phyloP scores from a whole-genome alignment of 1,284 basidiomycete genomes.

The Rhizoctonia solani region DNA sequence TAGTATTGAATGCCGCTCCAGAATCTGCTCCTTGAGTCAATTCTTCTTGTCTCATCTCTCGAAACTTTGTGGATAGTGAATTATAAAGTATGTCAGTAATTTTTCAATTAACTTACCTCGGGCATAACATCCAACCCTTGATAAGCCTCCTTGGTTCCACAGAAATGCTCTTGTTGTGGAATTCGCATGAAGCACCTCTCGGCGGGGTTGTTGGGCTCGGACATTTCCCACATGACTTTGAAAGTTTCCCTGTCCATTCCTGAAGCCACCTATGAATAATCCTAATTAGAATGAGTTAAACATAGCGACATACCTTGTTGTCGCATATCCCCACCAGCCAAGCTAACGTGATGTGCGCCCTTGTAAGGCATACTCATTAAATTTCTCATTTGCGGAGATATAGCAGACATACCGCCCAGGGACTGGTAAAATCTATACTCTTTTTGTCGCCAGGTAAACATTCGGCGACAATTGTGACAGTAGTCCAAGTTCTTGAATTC shows the following conservation, averaged over 20 bases:
- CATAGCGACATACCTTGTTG: conserved; percentile 55
- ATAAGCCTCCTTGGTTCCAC: conserved; percentile 47
- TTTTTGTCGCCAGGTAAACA: conserved; percentile 67
- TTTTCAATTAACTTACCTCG: conserved; percentile 51
- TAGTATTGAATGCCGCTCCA: conserved; percentile 63
- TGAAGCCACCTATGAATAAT: conserved; percentile 46
- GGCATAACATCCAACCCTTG: conserved; percentile 59
- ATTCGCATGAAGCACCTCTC: conserved; percentile 65
- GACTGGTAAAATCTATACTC: conserved; percentile 69
- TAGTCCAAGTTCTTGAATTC: conserved; percentile 60
- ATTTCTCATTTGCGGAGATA: not conserved
- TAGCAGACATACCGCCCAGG: conserved; percentile 68
- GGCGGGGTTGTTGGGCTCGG: conserved; percentile 55
- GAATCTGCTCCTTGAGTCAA: conserved; percentile 49
- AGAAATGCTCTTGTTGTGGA: conserved; percentile 62
- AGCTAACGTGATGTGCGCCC: conserved; percentile 72
- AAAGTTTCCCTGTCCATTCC: conserved; percentile 76
- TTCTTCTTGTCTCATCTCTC: too few species aligned
- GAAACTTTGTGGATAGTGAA: too few species aligned
- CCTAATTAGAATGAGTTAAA: not conserved
- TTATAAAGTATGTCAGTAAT: too few species aligned
- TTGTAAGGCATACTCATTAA: conserved; percentile 38
- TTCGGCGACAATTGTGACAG: conserved; percentile 70
- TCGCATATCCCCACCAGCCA: conserved; percentile 52
- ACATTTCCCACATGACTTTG: conserved; percentile 69